Evolutionary conservation across 768 basidiomycete species (phyloP).

Genomic region (Hemileccinum impolitum): DNA sequence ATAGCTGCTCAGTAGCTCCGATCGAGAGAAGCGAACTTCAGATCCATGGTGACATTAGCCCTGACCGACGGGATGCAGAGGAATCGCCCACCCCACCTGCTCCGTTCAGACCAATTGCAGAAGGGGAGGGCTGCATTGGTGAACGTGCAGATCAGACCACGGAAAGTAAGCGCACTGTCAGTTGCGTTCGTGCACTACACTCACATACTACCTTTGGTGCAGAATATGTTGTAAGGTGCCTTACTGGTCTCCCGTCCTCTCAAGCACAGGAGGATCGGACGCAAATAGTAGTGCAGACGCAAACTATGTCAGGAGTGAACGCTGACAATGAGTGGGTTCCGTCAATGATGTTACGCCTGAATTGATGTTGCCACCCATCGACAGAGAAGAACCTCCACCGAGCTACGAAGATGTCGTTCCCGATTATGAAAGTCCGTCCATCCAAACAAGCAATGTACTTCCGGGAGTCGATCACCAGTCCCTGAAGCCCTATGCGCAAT

Average conservation of each 20-base stretch:
- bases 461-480: neutral
- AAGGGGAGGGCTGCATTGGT: neutral
- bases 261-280: neutral
- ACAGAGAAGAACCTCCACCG: conserved; percentile 9
- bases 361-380: neutral
- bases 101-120: neutral
- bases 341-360: conserved; percentile 4
- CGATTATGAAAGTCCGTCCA: neutral
- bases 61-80: neutral
- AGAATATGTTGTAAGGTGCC: too few relatives aligned
- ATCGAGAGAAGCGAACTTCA: neutral
- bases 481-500: neutral
- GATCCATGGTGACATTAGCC: neutral
- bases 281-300: neutral
- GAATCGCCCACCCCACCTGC: neutral
- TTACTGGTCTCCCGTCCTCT: neutral
- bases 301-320: neutral
- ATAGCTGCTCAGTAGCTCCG: neutral
- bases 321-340: neutral
- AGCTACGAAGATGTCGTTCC: conserved; percentile 11
- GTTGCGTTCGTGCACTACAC: neutral
- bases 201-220: neutral
- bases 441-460: neutral
- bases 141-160: neutral
- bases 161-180: conserved; percentile 1